Percentiles rank a stretch among this genome's conserved stretches.
These are phyloP conservation scores for Rasamsonia emersonii DNA, from an alignment of 2,329 filamentous ascomycete species.

Conservation along the genomic window DNA sequence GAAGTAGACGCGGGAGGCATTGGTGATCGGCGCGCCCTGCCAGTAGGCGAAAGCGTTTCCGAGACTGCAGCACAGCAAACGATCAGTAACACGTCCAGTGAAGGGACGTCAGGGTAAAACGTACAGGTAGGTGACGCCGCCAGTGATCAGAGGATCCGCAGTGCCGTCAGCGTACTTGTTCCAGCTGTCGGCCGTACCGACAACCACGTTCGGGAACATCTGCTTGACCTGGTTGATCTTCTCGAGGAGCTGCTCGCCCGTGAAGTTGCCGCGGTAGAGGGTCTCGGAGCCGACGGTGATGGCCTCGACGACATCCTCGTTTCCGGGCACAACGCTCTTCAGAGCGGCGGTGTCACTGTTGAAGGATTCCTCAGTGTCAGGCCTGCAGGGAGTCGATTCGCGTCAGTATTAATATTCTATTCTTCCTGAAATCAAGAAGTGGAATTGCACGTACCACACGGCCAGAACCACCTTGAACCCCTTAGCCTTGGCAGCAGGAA, in stretches of 20 bases:
- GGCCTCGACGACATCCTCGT: conserved; percentile 54
- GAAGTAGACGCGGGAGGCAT: conserved; percentile 56
- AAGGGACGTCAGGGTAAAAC: conserved; percentile 10
- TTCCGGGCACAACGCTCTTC: conserved; percentile 33
- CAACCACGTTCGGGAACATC: conserved; percentile 46
- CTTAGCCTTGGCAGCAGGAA: conserved; percentile 57
- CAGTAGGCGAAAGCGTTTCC: conserved; percentile 66
- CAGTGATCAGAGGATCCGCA: conserved; percentile 53
- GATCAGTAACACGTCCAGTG: background rate
- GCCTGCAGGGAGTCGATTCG: conserved; percentile 32
- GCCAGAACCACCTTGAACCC: conserved; percentile 61
- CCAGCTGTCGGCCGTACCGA: conserved; percentile 65
- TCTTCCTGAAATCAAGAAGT: conserved; percentile 1
- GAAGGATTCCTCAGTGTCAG: conserved; percentile 56
- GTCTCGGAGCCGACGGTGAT: conserved; percentile 65
- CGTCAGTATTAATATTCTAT: conserved; percentile 10
- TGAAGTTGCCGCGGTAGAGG: conserved; percentile 61
- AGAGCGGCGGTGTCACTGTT: conserved; percentile 53
- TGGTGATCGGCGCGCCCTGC: conserved; percentile 53
- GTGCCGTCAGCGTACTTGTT: conserved; percentile 64
- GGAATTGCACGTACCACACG: conserved; percentile 49
- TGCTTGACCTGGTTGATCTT: conserved; percentile 56
- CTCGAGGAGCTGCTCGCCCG: conserved; percentile 48
- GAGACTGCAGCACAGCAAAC: conserved; percentile 30
- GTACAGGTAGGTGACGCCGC: conserved; percentile 52